Evolutionary conservation across 139 green algal species (phyloP), one percentile per base, ranked within the genome.

Genomic region (Helicosporidium sp.): DNA sequence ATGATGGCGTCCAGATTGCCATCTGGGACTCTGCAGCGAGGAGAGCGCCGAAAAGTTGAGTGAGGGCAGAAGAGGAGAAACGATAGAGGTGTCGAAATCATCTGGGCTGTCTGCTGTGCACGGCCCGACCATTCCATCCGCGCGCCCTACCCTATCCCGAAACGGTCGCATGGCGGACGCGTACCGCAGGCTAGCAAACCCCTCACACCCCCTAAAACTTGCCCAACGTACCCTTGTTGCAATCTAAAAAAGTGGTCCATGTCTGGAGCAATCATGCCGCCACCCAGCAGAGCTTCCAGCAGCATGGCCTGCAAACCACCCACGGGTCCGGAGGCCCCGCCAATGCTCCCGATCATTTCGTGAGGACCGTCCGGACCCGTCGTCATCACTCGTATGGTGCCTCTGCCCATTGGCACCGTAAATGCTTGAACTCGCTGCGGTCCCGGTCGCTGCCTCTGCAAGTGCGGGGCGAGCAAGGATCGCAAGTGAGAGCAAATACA

Each of bases 1-100:
- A 54, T 43, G 8, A 67, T 13, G 6, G 23, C 33, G n/a, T 66
- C 58, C 36, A 66, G n/a, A n/a, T n/a, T n/a, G n/a, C n/a, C n/a
- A n/a, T n/a, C n/a, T n/a, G 41, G 34, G 34, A 51, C 36, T 56
- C 58, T 17, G 39, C 12, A n/a, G 12, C 39, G 17, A 17, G 39
- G 17, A 43, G n/a, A n/a, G n/a, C n/a, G n/a, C n/a, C n/a, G n/a
- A n/a, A n/a, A n/a, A n/a, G n/a, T n/a, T n/a, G n/a, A n/a, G n/a
- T n/a, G n/a, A n/a, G n/a, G n/a, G n/a, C n/a, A n/a, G n/a, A n/a
- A n/a, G n/a, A n/a, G n/a, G n/a, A n/a, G n/a, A n/a, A n/a, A n/a
- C n/a, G n/a, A n/a, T 39, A 13, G 33, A 39, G 10, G 33, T 39
- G 33, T 13, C 10, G 33, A 10, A 39, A 39, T 39, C 10, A 13